A percentile compares a stretch with the other conserved stretches of the same genome.
Conservation (phyloP, 257 asterid species). For the Anisodus acutangulus region DNA sequence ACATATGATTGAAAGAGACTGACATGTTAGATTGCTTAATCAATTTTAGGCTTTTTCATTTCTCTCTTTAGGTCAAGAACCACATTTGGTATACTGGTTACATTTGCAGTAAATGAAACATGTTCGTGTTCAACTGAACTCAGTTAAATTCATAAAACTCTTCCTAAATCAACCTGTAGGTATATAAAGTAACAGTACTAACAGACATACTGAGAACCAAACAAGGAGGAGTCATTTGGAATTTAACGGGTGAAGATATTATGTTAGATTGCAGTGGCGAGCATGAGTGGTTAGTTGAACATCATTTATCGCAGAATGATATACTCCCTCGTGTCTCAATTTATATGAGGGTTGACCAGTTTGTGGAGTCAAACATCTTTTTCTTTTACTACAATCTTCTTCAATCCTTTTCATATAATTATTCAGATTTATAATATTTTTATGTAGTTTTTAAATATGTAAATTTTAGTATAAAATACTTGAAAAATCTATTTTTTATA, state of each 20-base stretch:
- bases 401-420: no score
- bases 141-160: not conserved
- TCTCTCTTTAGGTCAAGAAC: not conserved
- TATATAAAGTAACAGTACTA: not conserved
- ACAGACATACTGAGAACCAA: not conserved
- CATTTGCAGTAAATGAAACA: constrained; percentile 15
- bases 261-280: not conserved
- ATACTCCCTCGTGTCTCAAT: not conserved
- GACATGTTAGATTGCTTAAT: not conserved
- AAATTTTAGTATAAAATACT: no score
- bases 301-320: not conserved
- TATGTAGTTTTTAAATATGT: no score
- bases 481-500: no score
- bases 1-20: not conserved
- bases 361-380: no score
- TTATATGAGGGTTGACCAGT: no score
- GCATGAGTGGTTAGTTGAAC: no score
- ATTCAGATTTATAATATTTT: no score
- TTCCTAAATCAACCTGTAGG: not conserved
- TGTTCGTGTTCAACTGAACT: not conserved
- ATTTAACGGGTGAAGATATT: not conserved
- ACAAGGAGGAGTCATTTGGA: not conserved
- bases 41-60: not conserved
- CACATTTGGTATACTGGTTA: not conserved
- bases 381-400: no score